Percentiles rank a stretch among this genome's conserved stretches.
Evolutionary conservation across 2,329 filamentous ascomycete genomes (phyloP).

Genomic region (Ramularia collo-cygni): DNA sequence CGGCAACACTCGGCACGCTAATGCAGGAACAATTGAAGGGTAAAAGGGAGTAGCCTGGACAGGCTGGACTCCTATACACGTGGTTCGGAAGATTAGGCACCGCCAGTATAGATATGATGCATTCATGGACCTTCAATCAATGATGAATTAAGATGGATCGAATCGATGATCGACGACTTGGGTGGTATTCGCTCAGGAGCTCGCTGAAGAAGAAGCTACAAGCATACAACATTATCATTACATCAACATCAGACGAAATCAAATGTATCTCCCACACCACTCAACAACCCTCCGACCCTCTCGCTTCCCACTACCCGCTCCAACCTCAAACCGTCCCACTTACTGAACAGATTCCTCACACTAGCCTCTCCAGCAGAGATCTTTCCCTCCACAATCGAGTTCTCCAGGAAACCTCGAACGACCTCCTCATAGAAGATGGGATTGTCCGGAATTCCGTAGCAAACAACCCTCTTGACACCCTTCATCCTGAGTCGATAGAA

Average conservation of each 20-base stretch:
- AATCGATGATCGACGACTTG: too few species aligned
- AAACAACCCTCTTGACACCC: conserved; percentile 75
- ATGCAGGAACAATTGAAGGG: too few species aligned
- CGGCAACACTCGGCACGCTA: too few species aligned
- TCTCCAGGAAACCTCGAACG: conserved; percentile 58
- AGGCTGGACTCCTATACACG: too few species aligned
- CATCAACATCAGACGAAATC: conserved; percentile 81
- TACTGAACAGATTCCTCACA: conserved; percentile 64
- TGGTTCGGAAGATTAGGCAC: too few species aligned
- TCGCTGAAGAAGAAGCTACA: too few species aligned
- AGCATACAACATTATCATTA: too few species aligned
- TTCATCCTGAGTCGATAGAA: conserved; percentile 80
- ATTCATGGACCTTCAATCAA: too few species aligned
- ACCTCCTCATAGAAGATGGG: conserved; percentile 73
- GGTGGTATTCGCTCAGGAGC: too few species aligned
- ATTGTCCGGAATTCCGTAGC: conserved; percentile 89
- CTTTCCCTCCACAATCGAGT: conserved; percentile 50
- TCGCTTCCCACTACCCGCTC: conserved; percentile 80
- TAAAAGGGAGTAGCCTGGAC: too few species aligned
- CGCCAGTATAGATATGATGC: too few species aligned
- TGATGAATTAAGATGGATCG: too few species aligned
- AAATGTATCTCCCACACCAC: conserved; percentile 66
- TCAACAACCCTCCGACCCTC: conserved; percentile 74
- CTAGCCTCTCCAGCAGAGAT: conserved; percentile 45
- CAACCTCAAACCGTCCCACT: conserved; percentile 81